phyloP scores from a whole-genome alignment of 441 rosid genomes.

The Daphne laureola region DNA sequence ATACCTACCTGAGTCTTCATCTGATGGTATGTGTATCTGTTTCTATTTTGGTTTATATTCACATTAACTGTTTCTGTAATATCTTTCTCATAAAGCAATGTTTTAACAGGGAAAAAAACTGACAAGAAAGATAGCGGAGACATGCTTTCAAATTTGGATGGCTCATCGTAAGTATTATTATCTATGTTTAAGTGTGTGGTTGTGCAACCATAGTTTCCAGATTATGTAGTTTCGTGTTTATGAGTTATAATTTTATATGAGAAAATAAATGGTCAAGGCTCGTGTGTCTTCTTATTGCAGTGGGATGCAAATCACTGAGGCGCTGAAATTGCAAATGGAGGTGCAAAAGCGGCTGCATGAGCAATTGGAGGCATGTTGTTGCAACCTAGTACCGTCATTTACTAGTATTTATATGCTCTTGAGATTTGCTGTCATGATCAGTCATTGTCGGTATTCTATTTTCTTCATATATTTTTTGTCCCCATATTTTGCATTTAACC shows the following conservation, averaged over 20 bases:
- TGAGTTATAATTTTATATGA: background rate
- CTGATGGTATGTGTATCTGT: slow-evolving; percentile 60
- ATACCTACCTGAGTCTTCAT: slow-evolving; percentile 88
- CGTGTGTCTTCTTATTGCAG: slow-evolving; percentile 32
- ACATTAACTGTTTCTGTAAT: background rate
- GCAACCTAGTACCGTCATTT: slow-evolving; percentile 7
- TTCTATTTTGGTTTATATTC: slow-evolving; percentile 11
- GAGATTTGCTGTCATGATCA: no score
- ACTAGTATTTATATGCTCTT: background rate
- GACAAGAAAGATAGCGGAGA: slow-evolving; percentile 98
- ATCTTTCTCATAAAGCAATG: background rate
- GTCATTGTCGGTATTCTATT: no score
- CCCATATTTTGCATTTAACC: no score
- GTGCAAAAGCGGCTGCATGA: slow-evolving; percentile 93
- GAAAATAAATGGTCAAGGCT: background rate
- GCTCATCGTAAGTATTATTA: slow-evolving; percentile 75
- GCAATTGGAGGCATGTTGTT: slow-evolving; percentile 79
- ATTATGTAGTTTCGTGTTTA: slow-evolving; percentile 4
- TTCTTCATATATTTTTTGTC: no score
- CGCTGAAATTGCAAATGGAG: slow-evolving; percentile 96
- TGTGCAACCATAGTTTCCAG: no score
- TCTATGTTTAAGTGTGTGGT: background rate
- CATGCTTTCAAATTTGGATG: slow-evolving; percentile 70
- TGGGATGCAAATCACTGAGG: slow-evolving; percentile 95
- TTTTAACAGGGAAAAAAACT: slow-evolving; percentile 50